Conservation (phyloP, 768 basidiomycete genomes). For the Dacryopinax primogenitus region DNA sequence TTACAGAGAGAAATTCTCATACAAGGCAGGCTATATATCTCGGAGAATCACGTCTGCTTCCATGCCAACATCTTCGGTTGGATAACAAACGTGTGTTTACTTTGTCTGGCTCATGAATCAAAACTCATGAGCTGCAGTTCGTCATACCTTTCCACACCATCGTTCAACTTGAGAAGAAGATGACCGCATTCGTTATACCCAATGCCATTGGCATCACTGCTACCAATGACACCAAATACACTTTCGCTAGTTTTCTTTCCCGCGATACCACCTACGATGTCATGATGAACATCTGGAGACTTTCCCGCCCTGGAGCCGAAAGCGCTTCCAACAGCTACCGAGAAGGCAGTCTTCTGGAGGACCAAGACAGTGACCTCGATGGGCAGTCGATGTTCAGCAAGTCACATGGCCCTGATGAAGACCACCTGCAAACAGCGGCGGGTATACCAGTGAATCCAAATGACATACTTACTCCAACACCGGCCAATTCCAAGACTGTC, state of each 20-base stretch:
- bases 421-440: not conserved
- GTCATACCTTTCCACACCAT: constrained; percentile 82
- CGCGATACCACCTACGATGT: constrained; percentile 95
- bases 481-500: not conserved
- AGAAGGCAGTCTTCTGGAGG: constrained; percentile 4
- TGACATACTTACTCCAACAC: not conserved
- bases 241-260: constrained; percentile 91
- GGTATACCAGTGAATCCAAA: not conserved
- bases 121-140: constrained; percentile 38
- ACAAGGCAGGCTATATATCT: constrained; percentile 91
- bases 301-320: constrained; percentile 54
- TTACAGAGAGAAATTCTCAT: constrained; percentile 91
- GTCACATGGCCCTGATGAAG: constrained; percentile 4
- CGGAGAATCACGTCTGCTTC: constrained; percentile 98
- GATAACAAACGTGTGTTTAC: constrained; percentile 76
- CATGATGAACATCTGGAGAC: constrained; percentile 88
- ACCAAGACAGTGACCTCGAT: constrained; percentile 16
- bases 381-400: constrained; percentile 11
- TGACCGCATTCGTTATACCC: constrained; percentile 95
- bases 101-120: not conserved
- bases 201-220: constrained; percentile 90
- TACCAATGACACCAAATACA: constrained; percentile 60
- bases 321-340: constrained; percentile 10
- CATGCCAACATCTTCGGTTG: constrained; percentile 99
- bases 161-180: constrained; percentile 79